Base-by-base conservation (phyloP, 202 grass and related monocot species). In the Digitaria exilis region DNA sequence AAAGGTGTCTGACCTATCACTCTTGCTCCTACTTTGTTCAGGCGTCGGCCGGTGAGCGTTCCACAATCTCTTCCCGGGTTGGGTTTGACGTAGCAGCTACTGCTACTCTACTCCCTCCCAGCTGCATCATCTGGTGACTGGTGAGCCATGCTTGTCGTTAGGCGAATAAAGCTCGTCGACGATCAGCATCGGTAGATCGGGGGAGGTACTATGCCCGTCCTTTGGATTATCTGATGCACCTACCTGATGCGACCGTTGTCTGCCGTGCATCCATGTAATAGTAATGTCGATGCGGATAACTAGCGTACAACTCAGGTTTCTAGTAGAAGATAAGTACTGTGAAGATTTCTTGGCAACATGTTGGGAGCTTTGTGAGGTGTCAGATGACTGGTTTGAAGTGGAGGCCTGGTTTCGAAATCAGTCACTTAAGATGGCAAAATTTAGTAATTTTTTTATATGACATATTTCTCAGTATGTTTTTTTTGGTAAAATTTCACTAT, bases 31-130 rank as follows among this genome's bases (percentile, higher is more conserved):
- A 39, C 37, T 74, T 28, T 61, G 17, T 17, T 73, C 5, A 34
- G 17, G 43, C 76, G 68, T 66, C 24, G 50, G 19, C 59, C 26
- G 81, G 71, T 85, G 55, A 72, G 19, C 9, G 71, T 24, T 24
- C 39, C 45, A 16, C n/a, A 13, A 1, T 37, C 32, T 79, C 35
- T 51, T 71, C 73, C 25, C 74, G 58, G 18, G 43, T 73, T 52
- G 69, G 42, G 26, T 81, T 76, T 82, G 78, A 74, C 89, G 86
- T 83, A 55, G 60, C 64, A 57, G 51, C 41, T 73, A 83, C 77
- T 82, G 30, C 7, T 74, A 39, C 34, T 44, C 7, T 74, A 39
- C 34, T 44, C 35, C 37, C n/a, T 70, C 49, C n/a, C 29, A 12
- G 65, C 22, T 49, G 65, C 9, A 29, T 69, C 70, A 42, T 51